Conservation (phyloP, 2,329 filamentous ascomycete genomes). For the Paracoccidioides lutzii region DNA sequence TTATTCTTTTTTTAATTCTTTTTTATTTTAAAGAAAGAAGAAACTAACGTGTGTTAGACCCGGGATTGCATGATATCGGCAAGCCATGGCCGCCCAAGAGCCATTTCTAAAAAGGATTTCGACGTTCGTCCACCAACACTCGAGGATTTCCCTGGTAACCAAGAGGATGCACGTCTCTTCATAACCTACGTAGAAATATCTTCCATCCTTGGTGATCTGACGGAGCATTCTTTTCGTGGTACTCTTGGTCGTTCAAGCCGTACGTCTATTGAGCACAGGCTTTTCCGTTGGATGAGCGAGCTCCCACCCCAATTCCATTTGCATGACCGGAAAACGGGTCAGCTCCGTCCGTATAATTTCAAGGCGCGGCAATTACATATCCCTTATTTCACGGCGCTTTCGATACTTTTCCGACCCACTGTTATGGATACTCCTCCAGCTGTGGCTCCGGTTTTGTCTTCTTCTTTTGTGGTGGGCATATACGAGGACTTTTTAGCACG, state of each 20-base stretch:
- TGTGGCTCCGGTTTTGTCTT: conserved; percentile 7
- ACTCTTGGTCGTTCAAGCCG: conserved; percentile 15
- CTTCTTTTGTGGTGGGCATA: conserved; percentile 11
- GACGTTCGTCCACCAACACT: conserved; percentile 9
- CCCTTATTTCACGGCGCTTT: conserved; percentile 9
- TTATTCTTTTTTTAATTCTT: not conserved
- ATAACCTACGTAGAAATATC: conserved; percentile 11
- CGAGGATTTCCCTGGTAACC: conserved; percentile 7
- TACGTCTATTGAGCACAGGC: conserved; percentile 20
- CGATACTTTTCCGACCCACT: conserved; percentile 10
- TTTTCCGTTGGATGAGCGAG: conserved; percentile 22
- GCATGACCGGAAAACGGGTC: conserved; percentile 5
- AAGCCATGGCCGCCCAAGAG: conserved; percentile 12
- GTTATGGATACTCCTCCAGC: conserved; percentile 7
- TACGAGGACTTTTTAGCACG: conserved; percentile 11
- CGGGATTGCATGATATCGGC: conserved; percentile 11
- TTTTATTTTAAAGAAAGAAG: not conserved
- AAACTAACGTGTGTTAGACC: conserved; percentile 6
- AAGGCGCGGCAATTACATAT: conserved; percentile 10
- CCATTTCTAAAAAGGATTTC: conserved; percentile 9
- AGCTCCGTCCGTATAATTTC: conserved; percentile 8
- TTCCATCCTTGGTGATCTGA: conserved; percentile 11
- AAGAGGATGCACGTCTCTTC: conserved; percentile 11
- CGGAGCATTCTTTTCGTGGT: conserved; percentile 15
- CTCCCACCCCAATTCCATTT: conserved; percentile 7